These are phyloP conservation scores for Platanthera zijinensis DNA, from an alignment of 106 monocot species.

Conservation along the genomic window DNA sequence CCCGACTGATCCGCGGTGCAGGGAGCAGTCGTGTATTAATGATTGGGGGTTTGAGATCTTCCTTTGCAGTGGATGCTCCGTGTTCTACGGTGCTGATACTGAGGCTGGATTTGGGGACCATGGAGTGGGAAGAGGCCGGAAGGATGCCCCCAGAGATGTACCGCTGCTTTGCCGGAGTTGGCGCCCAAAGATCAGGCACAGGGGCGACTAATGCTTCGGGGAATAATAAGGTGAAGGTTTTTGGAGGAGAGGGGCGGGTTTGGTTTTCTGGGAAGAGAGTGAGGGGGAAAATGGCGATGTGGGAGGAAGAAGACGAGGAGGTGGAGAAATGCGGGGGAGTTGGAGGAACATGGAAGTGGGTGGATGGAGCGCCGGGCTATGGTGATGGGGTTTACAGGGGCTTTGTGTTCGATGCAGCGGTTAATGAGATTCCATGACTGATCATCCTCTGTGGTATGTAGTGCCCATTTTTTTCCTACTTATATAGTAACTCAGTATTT, in stretches of 20 bases:
- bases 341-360: constrained; percentile 70
- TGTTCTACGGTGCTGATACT: constrained; percentile 93
- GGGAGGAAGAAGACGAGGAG: constrained; percentile 64
- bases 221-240: constrained; percentile 94
- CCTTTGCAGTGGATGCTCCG: constrained; percentile 68
- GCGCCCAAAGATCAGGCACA: not conserved
- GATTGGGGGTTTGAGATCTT: constrained; percentile 78
- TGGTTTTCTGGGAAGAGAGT: constrained; percentile 96
- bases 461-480: not conserved
- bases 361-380: constrained; percentile 72
- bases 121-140: constrained; percentile 95
- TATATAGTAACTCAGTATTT: not conserved
- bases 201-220: constrained; percentile 17
- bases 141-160: constrained; percentile 88
- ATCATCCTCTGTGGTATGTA: constrained; percentile 3
- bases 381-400: constrained; percentile 76
- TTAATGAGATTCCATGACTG: constrained; percentile 49
- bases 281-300: constrained; percentile 79
- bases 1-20: constrained; percentile 57
- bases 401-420: constrained; percentile 64
- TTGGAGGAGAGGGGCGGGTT: constrained; percentile 88
- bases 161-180: constrained; percentile 46
- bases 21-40: constrained; percentile 55
- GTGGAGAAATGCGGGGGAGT: constrained; percentile 17
- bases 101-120: constrained; percentile 52